These are phyloP conservation scores for Gracilaria vermiculophylla DNA, from an alignment of 23 red algal genomes.

Conservation along the genomic window DNA sequence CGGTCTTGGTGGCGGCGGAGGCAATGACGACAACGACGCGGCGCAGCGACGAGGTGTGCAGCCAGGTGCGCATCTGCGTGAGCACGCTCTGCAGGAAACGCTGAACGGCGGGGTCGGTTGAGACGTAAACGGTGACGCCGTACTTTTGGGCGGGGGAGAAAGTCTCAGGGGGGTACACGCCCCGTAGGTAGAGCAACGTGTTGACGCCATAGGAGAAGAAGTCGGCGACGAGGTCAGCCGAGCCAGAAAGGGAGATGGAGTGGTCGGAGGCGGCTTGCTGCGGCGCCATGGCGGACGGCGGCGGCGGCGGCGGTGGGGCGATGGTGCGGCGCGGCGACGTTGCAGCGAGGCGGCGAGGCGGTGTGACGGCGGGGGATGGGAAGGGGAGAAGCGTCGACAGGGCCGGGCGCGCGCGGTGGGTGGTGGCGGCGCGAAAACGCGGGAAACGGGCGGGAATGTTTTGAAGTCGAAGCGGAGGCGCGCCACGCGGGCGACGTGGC, in stretches of 20 bases:
- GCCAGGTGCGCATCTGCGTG: conserved; percentile 76
- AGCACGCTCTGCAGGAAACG: conserved; percentile 71
- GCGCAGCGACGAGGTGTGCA: conserved; percentile 52
- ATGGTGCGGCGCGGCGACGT: not conserved
- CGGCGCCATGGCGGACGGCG: not conserved
- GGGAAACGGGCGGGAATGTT: too few relatives aligned
- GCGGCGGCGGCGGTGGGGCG: not conserved
- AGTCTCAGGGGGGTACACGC: conserved; percentile 92
- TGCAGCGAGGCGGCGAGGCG: too few relatives aligned
- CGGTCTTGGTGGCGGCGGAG: conserved; percentile 64
- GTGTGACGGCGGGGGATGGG: too few relatives aligned
- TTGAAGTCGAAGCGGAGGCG: too few relatives aligned
- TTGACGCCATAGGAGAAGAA: conserved; percentile 93
- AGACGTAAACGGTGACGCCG: conserved; percentile 81
- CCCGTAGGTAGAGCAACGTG: conserved; percentile 89
- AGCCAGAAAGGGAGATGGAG: conserved; percentile 76
- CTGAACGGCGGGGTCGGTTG: conserved; percentile 73
- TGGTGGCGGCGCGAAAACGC: too few relatives aligned
- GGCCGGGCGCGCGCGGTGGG: too few relatives aligned
- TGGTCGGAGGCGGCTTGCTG: not conserved
- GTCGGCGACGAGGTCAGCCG: conserved; percentile 84
- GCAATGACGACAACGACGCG: conserved; percentile 82
- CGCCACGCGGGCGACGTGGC: too few relatives aligned
- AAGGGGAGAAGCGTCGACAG: too few relatives aligned
- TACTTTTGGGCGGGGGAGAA: conserved; percentile 86